These are phyloP conservation scores for Borealophlyctis nickersoniae DNA, from an alignment of 192 early-diverging fungal genomes.

Conservation along the genomic window DNA sequence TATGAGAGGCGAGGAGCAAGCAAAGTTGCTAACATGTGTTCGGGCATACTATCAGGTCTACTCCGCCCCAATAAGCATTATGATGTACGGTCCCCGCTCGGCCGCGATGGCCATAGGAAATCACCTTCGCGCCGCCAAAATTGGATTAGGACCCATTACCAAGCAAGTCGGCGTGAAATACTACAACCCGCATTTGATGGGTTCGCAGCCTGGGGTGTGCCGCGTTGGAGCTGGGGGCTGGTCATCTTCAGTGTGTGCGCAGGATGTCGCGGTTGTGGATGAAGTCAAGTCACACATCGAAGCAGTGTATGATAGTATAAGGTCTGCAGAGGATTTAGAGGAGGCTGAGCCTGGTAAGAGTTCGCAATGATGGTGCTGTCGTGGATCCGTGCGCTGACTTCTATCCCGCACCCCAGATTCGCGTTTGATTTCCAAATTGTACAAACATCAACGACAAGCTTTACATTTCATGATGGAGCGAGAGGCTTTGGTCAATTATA, in stretches of 20 bases:
- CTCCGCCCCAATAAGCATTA: no score
- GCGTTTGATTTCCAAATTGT: conserved; percentile 53
- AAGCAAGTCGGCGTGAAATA: background rate
- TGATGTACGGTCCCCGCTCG: no score
- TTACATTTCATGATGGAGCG: conserved; percentile 75
- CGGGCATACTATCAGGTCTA: no score
- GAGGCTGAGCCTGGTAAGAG: conserved; percentile 51
- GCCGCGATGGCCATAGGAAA: no score
- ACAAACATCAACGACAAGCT: conserved; percentile 80
- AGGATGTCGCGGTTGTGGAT: conserved; percentile 6
- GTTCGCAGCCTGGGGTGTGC: background rate
- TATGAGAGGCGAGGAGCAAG: no score
- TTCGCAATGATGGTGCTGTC: background rate
- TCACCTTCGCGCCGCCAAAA: no score
- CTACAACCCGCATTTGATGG: background rate
- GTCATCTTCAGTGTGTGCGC: no score
- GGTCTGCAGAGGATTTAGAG: conserved; percentile 43
- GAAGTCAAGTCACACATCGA: conserved; percentile 51
- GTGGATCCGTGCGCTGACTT: conserved; percentile 9
- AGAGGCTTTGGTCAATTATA: conserved; percentile 64
- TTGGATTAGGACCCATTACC: background rate
- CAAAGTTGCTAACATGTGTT: no score
- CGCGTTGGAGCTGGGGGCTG: background rate
- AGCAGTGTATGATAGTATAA: conserved; percentile 56
- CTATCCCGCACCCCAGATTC: conserved; percentile 22